Conservation (phyloP, 257 asterid genomes). For the Misopates orontium region DNA sequence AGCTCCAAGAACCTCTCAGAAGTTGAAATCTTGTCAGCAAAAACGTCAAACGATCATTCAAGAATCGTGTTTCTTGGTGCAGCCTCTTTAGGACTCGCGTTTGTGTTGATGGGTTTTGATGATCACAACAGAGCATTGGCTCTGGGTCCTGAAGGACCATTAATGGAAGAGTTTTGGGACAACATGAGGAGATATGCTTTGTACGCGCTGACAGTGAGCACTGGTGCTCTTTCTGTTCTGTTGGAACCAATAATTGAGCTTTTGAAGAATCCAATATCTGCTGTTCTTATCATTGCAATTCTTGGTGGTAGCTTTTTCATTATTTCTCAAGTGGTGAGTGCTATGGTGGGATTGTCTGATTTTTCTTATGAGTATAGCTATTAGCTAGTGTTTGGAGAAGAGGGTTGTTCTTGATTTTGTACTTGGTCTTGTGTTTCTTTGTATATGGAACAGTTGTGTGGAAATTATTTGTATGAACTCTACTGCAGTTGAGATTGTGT, state of each 20-base stretch:
- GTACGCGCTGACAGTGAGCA: slow-evolving; percentile 83
- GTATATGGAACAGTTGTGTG: no score
- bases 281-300: slow-evolving; percentile 53
- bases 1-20: no score
- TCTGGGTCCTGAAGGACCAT: slow-evolving; percentile 87
- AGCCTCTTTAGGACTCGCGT: slow-evolving; percentile 49
- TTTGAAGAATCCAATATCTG: slow-evolving; percentile 82
- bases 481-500: no score
- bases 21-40: not conserved
- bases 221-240: slow-evolving; percentile 66
- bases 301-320: slow-evolving; percentile 64
- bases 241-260: slow-evolving; percentile 72
- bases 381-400: no score
- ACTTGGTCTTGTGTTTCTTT: no score
- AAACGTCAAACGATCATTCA: slow-evolving; percentile 35
- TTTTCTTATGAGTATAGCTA: slow-evolving; percentile 68
- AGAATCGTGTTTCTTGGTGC: slow-evolving; percentile 50
- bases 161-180: slow-evolving; percentile 96
- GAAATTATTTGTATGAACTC: no score
- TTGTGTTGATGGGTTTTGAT: slow-evolving; percentile 65
- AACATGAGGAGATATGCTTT: slow-evolving; percentile 92
- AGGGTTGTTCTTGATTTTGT: not conserved
- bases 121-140: slow-evolving; percentile 70
- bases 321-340: slow-evolving; percentile 76
- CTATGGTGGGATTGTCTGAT: slow-evolving; percentile 93